Evolutionary conservation across 2,329 filamentous ascomycete species (phyloP), one percentile per base, ranked within the genome.

Genomic region (Exophiala sp.): DNA sequence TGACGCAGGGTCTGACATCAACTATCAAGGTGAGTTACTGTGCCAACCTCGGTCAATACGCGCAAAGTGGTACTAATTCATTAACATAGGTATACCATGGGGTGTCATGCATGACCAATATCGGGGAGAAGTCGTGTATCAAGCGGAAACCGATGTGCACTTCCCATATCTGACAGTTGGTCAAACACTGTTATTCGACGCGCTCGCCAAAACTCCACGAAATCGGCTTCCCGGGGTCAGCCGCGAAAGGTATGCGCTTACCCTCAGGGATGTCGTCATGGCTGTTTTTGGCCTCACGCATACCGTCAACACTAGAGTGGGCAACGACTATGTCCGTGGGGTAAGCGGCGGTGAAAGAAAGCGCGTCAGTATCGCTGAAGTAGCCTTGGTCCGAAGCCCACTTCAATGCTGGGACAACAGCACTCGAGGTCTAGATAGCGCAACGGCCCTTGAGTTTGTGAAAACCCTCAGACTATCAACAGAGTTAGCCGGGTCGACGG

Each of bases 11-110:
- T 83, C 85, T 0, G 81, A 86, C 55, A 81, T 95, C 63, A 90
- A 93, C 69, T 95, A 94, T 63, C 85, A 91, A 46, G 70, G 69
- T n/a, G 66, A n/a, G n/a, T n/a, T n/a, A n/a, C n/a, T n/a, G n/a
- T n/a, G n/a, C n/a, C n/a, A n/a, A 27, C 10, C 24, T 27, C 24
- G 24, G 24, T 6, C 24, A 27, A 27, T n/a, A n/a, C n/a, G n/a
- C n/a, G n/a, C n/a, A n/a, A n/a, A n/a, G n/a, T n/a, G n/a, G n/a
- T n/a, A n/a, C n/a, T n/a, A n/a, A n/a, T n/a, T n/a, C n/a, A n/a
- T n/a, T n/a, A n/a, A n/a, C n/a, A n/a, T n/a, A n/a, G n/a, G n/a
- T n/a, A n/a, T 71, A 61, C 72, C 79, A 1, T 77, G 86, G 49
- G 70, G 86, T 62, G 79, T 88, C 2, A 56, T 59, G 29, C 30